Evolutionary conservation across 148 eudicot species (phyloP).

Genomic region (Chenopodium suecicum): DNA sequence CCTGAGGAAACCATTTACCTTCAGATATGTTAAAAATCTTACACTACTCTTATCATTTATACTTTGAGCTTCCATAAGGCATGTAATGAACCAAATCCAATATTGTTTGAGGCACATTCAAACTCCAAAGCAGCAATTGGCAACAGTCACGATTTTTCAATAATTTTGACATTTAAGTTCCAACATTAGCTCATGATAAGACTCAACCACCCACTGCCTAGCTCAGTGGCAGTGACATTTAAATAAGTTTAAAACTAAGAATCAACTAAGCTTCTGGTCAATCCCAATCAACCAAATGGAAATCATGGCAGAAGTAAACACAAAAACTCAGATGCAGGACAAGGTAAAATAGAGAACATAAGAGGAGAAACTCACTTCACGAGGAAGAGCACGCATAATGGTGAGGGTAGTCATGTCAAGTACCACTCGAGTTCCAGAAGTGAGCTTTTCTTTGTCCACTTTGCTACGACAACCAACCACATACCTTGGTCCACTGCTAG

Average conservation of each 20-base stretch:
- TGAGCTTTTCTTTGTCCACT: constrained; percentile 95
- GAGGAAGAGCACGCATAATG: constrained; percentile 97
- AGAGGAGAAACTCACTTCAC: constrained; percentile 54
- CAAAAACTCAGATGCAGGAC: background rate
- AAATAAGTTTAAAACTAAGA: background rate
- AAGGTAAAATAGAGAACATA: background rate
- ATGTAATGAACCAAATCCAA: background rate
- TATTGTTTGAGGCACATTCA: background rate
- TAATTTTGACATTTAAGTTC: no score
- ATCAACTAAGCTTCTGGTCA: background rate
- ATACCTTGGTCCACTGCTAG: constrained; percentile 97
- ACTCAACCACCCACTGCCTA: no score
- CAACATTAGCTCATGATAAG: no score
- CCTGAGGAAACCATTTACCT: background rate
- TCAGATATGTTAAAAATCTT: background rate
- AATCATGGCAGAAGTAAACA: background rate
- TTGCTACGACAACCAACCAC: constrained; percentile 97
- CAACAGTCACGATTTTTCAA: no score
- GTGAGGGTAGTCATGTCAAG: constrained; percentile 98
- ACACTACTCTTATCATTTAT: background rate
- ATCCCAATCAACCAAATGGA: background rate
- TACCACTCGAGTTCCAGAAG: constrained; percentile 92
- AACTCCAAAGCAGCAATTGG: no score
- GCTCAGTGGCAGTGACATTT: background rate
- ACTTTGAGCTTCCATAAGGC: background rate